Conservation (phyloP, 306 rosid species). For the Hippophae gyantsensis region DNA sequence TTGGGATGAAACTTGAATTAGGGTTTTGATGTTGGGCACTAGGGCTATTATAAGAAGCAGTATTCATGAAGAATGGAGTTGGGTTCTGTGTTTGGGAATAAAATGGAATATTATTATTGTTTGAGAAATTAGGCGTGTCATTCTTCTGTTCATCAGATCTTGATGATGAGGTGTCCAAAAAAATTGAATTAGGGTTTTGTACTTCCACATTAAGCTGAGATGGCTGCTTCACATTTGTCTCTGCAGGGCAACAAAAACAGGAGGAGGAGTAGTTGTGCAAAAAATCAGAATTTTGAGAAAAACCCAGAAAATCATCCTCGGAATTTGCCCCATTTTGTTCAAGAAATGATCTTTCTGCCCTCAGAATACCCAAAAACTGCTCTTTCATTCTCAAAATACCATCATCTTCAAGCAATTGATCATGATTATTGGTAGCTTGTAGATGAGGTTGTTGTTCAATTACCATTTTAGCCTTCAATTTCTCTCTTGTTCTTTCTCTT, state of each 20-base stretch:
- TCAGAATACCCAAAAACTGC: neutral
- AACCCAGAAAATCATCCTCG: slow-evolving; percentile 19
- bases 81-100: slow-evolving; percentile 15
- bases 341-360: neutral
- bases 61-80: neutral
- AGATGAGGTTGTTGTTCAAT: neutral
- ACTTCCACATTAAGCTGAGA: neutral
- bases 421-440: neutral
- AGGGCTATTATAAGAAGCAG: neutral
- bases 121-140: no score
- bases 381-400: neutral
- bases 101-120: neutral
- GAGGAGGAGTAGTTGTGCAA: neutral
- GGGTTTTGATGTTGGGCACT: slow-evolving; percentile 4
- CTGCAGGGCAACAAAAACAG: slow-evolving; percentile 4
- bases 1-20: neutral
- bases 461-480: slow-evolving; percentile 11
- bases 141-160: slow-evolving; percentile 2
- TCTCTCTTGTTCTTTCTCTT: slow-evolving; percentile 41
- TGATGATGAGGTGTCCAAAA: neutral
- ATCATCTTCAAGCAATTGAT: slow-evolving; percentile 4
- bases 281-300: slow-evolving; percentile 21
- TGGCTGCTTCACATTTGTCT: neutral
- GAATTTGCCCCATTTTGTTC: slow-evolving; percentile 11
- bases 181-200: slow-evolving; percentile 2